Base-by-base conservation (phyloP, 1,284 basidiomycete genomes). In the Vanrija sp. region DNA sequence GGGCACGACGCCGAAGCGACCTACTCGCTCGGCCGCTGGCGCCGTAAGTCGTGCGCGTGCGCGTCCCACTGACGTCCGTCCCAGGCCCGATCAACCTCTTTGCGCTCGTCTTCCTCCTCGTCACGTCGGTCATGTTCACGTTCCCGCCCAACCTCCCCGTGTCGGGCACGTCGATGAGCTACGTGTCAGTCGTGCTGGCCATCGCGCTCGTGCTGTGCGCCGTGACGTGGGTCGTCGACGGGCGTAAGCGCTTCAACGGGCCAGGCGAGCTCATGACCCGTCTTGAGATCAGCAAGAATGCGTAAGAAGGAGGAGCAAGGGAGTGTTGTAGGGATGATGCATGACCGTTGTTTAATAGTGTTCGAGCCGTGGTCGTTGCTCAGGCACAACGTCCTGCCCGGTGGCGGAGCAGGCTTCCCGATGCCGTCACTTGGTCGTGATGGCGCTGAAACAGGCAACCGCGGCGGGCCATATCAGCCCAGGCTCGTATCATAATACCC, bases 241-340 rank as follows among this genome's bases (percentile, higher is more conserved):
- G 72, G 0, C 62, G 72, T 19, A 74, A 69, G 51, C 51, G 69
- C 47, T 78, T 73, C 51, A 61, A 61, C 36, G 77, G 76, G 8
- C 77, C 76, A 1, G 48, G 69, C 24, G 72, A 78, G 44, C 62
- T 78, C 38, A 69, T 49, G 15, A 31, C 45, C 16, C 45, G 54
- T 4, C 49, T 56, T 19, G 31, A 63, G 91, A 96, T 73, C 81
- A 89, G 66, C 80, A 90, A 75, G 84, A 85, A 50, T 87, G 88
- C 57, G 84, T 85, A 66, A 65, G 44, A 62, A 63, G 1, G 51
- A 61, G 27, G 64, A 65, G 3, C 12, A 31, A 31, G n/a, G n/a
- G 27, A 31, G 31, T 14, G 31, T 31, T 31, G 31, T 31, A 31
- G 31, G 15, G 31, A 31, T 5, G 59, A 69, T 39, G 76, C 31